Evolutionary conservation across 1,139 yeast genomes (phyloP), one percentile per base, ranked within the genome.

Genomic region (Meyerozyma smithsonii): DNA sequence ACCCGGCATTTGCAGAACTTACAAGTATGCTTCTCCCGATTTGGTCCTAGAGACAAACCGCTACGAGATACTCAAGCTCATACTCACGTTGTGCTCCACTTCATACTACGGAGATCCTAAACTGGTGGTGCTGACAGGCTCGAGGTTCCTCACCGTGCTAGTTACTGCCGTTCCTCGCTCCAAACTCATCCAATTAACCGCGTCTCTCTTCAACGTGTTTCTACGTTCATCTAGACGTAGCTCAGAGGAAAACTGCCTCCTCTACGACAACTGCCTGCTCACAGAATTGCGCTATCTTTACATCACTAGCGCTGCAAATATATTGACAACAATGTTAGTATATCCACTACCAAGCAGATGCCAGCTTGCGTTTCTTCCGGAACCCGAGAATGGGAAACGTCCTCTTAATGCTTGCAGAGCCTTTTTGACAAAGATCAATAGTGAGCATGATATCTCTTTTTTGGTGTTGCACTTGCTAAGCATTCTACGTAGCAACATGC

Each of bases 121-220:
- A n/a, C 56, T 58, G 26, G 56, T 78, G 7, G 74, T 77, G 0
- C 46, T 67, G 0, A 50, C 56, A 3, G 90, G 90, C 1, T 79
- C 83, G 18, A 66, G 69, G 37, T 85, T 78, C 56, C 56, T 83
- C 36, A 73, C 86, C 0, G 66, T 76, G 17, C 58, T 84, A 40
- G 86, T 82, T 4, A 59, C 83, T 1, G 55, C 64, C 6, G 62
- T 69, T 38, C 82, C 78, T 16, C 74, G 69, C 54, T 62, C 64
- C 38, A 78, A 69, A 46, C 59, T 66, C 36, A 62, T 71, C 41
- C 74, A 82, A 0, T 59, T 88, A 28, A 71, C 84, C 5, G 81
- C 89, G 47, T 86, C 96, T 1, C 62, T 88, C 24, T 54, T 85
- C 12, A 90, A 89, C 55, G 59, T 78, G 5, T 59, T 74, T 8